Evolutionary conservation across 2,329 filamentous ascomycete species (phyloP).

Genomic region (Claviceps sp.): DNA sequence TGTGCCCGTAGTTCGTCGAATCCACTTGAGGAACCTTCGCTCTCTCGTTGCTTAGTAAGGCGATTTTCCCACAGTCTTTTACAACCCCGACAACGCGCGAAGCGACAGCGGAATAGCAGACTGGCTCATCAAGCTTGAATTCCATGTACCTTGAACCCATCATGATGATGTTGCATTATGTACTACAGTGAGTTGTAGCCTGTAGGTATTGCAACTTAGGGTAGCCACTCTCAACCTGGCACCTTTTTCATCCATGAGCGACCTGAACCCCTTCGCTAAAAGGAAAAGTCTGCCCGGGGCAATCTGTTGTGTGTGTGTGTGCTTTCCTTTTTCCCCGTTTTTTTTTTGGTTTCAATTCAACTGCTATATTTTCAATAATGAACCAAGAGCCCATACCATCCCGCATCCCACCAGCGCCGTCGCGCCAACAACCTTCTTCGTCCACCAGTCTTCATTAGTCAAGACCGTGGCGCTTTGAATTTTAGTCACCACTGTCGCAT

Average conservation of each 20-base stretch:
- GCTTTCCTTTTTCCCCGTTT: neutral
- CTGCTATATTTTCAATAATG: conserved; percentile 29
- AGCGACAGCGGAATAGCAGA: neutral
- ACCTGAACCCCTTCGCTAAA: neutral
- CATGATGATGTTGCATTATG: neutral
- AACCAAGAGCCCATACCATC: conserved; percentile 44
- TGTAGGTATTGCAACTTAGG: too few relatives aligned
- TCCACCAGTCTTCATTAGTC: conserved; percentile 54
- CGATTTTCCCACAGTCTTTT: neutral
- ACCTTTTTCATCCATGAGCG: neutral
- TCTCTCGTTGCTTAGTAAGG: neutral
- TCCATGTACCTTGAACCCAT: neutral
- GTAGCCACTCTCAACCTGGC: too few relatives aligned
- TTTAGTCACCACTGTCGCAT: conserved; percentile 28
- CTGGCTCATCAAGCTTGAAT: neutral
- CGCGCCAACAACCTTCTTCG: conserved; percentile 49
- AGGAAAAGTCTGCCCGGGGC: neutral
- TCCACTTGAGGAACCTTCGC: neutral
- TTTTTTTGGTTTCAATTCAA: neutral
- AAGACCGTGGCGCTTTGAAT: conserved; percentile 22
- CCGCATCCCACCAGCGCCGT: conserved; percentile 49
- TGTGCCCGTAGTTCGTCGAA: neutral
- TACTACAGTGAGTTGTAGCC: neutral
- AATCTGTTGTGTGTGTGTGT: neutral
- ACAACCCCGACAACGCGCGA: neutral